Evolutionary conservation across 345 rosid genomes (phyloP).

Genomic region (Raphanus raphanistrum): DNA sequence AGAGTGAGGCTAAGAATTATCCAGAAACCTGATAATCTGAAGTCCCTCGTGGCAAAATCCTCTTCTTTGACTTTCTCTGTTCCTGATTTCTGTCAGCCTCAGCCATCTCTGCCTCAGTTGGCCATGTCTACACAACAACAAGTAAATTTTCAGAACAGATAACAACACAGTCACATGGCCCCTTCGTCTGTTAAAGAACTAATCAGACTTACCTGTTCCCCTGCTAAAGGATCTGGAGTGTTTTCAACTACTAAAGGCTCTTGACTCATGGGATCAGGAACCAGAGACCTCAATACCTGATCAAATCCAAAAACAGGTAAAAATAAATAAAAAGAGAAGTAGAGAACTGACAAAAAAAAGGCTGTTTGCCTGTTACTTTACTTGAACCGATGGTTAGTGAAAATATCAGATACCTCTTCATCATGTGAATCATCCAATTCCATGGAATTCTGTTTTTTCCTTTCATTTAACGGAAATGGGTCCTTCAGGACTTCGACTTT

Average conservation of each 20-base stretch:
- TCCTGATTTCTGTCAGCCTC: constrained; percentile 53
- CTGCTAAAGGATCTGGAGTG: constrained; percentile 80
- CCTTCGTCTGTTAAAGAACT: constrained; percentile 3
- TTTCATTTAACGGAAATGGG: constrained; percentile 64
- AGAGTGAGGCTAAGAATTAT: constrained; percentile 9
- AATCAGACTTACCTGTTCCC: constrained; percentile 73
- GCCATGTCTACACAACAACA: constrained; percentile 74
- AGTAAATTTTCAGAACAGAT: constrained; percentile 11
- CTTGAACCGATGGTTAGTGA: background rate
- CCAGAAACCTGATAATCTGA: constrained; percentile 86
- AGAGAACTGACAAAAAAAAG: background rate
- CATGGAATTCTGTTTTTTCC: constrained; percentile 70
- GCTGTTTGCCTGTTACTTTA: background rate
- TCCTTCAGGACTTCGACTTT: constrained; percentile 82
- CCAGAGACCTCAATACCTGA: constrained; percentile 62
- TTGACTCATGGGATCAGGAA: constrained; percentile 65
- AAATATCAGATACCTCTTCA: constrained; percentile 53
- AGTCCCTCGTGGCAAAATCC: constrained; percentile 78
- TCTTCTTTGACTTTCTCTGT: constrained; percentile 57
- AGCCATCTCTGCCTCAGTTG: constrained; percentile 91
- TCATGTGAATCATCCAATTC: constrained; percentile 59
- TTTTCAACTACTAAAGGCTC: constrained; percentile 81
- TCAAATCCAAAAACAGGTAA: constrained; percentile 11
- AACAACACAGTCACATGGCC: constrained; percentile 5
- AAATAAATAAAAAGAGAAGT: background rate